Percentiles rank a stretch among this genome's conserved stretches.
phyloP scores from a whole-genome alignment of 2,329 filamentous ascomycete species.

The Pseudocercospora pini-densiflorae region DNA sequence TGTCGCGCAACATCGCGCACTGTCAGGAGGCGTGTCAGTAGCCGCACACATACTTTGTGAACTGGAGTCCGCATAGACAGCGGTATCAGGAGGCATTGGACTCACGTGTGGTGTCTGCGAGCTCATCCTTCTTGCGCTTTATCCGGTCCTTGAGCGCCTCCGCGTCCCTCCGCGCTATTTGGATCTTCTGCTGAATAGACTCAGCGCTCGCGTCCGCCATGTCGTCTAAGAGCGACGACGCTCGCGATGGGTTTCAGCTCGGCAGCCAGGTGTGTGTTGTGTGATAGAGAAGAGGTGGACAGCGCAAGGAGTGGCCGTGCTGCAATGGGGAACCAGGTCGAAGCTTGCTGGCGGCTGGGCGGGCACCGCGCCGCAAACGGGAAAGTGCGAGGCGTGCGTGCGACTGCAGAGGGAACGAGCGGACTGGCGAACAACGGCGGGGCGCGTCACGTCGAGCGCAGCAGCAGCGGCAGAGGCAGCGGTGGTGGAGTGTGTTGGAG shows the following conservation, averaged over 20 bases:
- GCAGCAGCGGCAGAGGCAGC: slow-evolving; percentile 9
- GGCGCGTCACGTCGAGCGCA: slow-evolving; percentile 16
- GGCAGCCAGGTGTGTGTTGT: slow-evolving; percentile 12
- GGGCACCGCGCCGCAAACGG: slow-evolving; percentile 23
- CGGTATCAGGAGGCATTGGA: slow-evolving; percentile 30
- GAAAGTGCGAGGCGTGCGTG: slow-evolving; percentile 6
- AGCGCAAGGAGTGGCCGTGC: slow-evolving; percentile 16
- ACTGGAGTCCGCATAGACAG: background rate
- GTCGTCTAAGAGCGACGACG: slow-evolving; percentile 30
- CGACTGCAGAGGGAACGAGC: background rate
- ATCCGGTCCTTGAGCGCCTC: slow-evolving; percentile 66
- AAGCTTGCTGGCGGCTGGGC: slow-evolving; percentile 19
- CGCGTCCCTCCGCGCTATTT: slow-evolving; percentile 95
- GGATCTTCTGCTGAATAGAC: slow-evolving; percentile 69
- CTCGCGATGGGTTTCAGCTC: slow-evolving; percentile 18
- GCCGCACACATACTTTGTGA: background rate
- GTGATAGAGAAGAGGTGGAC: slow-evolving; percentile 1
- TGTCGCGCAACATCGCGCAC: slow-evolving; percentile 92
- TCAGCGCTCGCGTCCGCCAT: slow-evolving; percentile 58
- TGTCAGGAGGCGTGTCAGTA: slow-evolving; percentile 47
- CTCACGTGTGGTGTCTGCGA: slow-evolving; percentile 97
- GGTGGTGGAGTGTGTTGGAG: slow-evolving; percentile 2
- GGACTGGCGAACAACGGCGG: slow-evolving; percentile 3
- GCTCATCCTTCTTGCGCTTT: slow-evolving; percentile 99
- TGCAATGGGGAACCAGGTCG: slow-evolving; percentile 18